Evolutionary conservation across 164 flowering plant species (phyloP).

Genomic region (Aristolochia californica): DNA sequence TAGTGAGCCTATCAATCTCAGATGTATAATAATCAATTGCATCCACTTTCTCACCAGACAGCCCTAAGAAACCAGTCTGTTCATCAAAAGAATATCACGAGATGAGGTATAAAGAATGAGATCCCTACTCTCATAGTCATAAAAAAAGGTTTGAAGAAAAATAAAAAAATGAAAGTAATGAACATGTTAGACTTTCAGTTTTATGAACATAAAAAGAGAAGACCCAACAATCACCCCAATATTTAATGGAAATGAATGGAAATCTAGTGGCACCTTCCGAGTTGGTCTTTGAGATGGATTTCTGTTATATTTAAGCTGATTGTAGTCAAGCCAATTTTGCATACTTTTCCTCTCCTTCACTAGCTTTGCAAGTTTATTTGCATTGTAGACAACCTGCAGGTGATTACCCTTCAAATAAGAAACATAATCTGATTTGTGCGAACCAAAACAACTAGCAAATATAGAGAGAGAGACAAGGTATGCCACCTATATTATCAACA

Average conservation of each 20-base stretch:
- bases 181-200: too few species aligned
- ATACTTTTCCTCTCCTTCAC: conserved; percentile 50
- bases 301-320: conserved; percentile 52
- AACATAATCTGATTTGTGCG: neutral
- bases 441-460: neutral
- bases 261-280: conserved; percentile 38
- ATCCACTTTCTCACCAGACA: conserved; percentile 58
- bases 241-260: too few species aligned
- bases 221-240: too few species aligned
- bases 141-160: too few species aligned
- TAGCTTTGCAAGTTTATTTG: conserved; percentile 50
- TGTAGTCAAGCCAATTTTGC: conserved; percentile 69
- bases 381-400: conserved; percentile 69
- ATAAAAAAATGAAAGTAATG: too few species aligned
- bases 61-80: conserved; percentile 76
- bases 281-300: conserved; percentile 37
- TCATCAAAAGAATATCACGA: conserved; percentile 1
- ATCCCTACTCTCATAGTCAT: neutral
- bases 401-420: neutral
- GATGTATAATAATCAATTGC: conserved; percentile 54
- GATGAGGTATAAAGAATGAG: neutral
- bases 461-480: neutral
- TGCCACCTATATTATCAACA: neutral
- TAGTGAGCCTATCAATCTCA: conserved; percentile 36
- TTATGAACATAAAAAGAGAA: too few species aligned